Conservation (phyloP, 495 filamentous ascomycete genomes). For the Penicillium paxilli region DNA sequence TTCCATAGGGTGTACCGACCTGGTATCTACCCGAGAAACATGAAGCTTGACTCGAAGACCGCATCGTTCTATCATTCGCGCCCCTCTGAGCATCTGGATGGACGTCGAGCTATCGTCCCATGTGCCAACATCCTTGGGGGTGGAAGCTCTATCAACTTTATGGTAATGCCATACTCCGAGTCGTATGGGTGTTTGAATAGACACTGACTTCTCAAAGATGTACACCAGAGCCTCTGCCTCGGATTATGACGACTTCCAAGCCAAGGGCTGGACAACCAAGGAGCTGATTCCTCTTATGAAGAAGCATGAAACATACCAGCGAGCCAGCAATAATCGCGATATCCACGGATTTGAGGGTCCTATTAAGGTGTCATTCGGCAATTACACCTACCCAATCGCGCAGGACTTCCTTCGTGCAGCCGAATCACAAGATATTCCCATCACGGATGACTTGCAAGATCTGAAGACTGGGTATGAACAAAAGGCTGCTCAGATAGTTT, state of each 20-base stretch:
- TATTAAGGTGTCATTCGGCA: conserved; percentile 85
- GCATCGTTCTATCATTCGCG: conserved; percentile 80
- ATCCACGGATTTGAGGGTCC: conserved; percentile 78
- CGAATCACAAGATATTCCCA: conserved; percentile 74
- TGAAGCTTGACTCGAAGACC: conserved; percentile 85
- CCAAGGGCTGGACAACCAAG: conserved; percentile 78
- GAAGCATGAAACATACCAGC: conserved; percentile 83
- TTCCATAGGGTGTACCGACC: conserved; percentile 64
- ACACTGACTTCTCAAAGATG: conserved; percentile 55
- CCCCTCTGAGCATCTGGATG: conserved; percentile 70
- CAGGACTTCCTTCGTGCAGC: conserved; percentile 80
- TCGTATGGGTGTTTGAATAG: too few relatives aligned
- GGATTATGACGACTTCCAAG: conserved; percentile 83
- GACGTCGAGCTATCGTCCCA: conserved; percentile 73
- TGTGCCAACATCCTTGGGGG: conserved; percentile 78
- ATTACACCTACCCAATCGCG: conserved; percentile 69
- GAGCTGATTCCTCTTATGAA: conserved; percentile 79
- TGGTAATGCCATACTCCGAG: conserved; percentile 47
- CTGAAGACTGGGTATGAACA: conserved; percentile 57
- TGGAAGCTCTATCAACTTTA: conserved; percentile 80
- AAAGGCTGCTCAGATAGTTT: too few relatives aligned
- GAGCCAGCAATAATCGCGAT: conserved; percentile 72
- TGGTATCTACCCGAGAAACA: conserved; percentile 76
- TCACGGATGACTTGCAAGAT: conserved; percentile 69
- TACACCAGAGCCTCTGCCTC: conserved; percentile 80